These are phyloP conservation scores for Tricholoma flavovirens DNA, from an alignment of 768 basidiomycete species.

Conservation along the genomic window DNA sequence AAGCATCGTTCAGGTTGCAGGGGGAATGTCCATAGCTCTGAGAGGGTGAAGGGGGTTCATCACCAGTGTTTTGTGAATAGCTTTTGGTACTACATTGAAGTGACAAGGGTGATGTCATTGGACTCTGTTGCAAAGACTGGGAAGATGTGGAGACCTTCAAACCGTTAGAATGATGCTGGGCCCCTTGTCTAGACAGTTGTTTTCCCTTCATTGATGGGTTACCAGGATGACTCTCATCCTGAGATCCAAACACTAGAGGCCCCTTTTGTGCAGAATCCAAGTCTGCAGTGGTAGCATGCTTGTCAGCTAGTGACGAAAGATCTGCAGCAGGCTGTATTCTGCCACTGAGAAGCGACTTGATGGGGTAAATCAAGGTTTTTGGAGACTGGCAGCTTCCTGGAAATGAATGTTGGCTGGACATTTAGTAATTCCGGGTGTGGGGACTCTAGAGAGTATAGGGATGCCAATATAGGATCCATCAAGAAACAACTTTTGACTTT, in stretches of 20 bases:
- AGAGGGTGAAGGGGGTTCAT: not conserved
- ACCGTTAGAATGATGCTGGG: not conserved
- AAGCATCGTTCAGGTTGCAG: not conserved
- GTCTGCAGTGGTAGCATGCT: not conserved
- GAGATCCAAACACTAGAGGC: not conserved
- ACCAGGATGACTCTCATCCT: not conserved
- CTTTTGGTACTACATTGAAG: no score
- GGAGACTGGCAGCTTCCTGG: not conserved
- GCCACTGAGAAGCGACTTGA: constrained; percentile 33
- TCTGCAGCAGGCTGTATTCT: constrained; percentile 28
- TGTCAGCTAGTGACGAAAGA: not conserved
- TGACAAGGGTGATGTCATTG: no score
- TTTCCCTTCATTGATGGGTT: not conserved
- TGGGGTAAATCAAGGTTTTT: constrained; percentile 27
- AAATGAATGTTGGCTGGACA: not conserved
- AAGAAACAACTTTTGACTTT: not conserved
- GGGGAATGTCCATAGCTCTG: no score
- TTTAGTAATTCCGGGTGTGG: not conserved
- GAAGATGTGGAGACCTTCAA: not conserved
- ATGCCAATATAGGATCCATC: not conserved
- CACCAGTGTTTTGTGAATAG: no score
- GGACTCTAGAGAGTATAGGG: not conserved
- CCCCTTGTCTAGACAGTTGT: not conserved
- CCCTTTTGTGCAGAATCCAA: not conserved
- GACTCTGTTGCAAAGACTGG: no score